phyloP scores from a whole-genome alignment of 2,329 filamentous ascomycete species.

The Orbilia blumenaviensis region DNA sequence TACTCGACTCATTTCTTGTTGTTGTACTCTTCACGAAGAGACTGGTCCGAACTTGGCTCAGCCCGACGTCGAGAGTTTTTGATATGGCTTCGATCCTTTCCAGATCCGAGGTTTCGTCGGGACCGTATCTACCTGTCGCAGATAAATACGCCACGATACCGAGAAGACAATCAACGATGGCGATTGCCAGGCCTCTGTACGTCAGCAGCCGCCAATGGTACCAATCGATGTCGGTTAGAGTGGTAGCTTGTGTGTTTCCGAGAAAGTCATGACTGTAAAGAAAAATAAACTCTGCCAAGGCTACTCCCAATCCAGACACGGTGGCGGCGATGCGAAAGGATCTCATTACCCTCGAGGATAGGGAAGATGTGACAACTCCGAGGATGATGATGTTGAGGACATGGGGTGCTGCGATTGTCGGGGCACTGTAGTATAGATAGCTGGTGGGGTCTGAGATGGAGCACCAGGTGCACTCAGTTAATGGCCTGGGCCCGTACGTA shows the following conservation, averaged over 20 bases:
- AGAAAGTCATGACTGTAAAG: conserved; percentile 67
- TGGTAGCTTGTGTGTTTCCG: conserved; percentile 68
- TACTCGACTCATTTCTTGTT: conserved; percentile 15
- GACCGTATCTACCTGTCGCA: conserved; percentile 77
- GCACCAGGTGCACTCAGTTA: conserved; percentile 85
- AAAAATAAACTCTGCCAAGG: conserved; percentile 72
- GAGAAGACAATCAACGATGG: conserved; percentile 71
- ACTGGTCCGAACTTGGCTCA: conserved; percentile 27
- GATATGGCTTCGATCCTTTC: conserved; percentile 65
- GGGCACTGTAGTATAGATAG: conserved; percentile 83
- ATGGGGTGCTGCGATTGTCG: conserved; percentile 78
- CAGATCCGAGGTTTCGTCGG: conserved; percentile 70
- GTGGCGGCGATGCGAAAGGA: conserved; percentile 78
- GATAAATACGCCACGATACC: conserved; percentile 77
- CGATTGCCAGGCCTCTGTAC: conserved; percentile 72
- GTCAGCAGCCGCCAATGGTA: conserved; percentile 76
- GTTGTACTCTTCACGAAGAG: conserved; percentile 43
- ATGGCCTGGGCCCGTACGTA: conserved; percentile 77
- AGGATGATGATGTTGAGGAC: conserved; percentile 77
- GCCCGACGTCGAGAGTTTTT: conserved; percentile 63
- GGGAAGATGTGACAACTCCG: conserved; percentile 75
- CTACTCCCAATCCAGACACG: conserved; percentile 69
- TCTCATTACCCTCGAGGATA: conserved; percentile 69
- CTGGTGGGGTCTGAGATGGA: conserved; percentile 72
- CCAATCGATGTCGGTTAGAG: conserved; percentile 71